phyloP scores from a whole-genome alignment of 148 eudicot genomes.

The Rhododendron molle region DNA sequence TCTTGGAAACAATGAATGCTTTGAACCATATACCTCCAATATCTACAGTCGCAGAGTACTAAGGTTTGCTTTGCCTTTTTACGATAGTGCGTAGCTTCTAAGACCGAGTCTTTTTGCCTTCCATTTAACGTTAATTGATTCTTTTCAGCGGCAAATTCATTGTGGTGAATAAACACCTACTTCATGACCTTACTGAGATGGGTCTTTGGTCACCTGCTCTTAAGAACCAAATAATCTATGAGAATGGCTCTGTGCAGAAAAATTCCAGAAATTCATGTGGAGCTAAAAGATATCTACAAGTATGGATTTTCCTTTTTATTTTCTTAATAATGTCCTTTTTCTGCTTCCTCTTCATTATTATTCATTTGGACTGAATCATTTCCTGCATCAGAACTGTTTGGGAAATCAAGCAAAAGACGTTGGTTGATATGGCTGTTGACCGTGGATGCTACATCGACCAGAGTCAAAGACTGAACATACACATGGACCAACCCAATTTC shows the following conservation, averaged over 20 bases:
- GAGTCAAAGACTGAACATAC: constrained; percentile 78
- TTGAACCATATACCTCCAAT: constrained; percentile 96
- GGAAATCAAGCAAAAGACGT: constrained; percentile 73
- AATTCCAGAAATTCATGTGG: constrained; percentile 58
- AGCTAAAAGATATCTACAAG: constrained; percentile 68
- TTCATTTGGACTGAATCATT: not conserved
- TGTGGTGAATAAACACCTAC: constrained; percentile 94
- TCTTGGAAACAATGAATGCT: constrained; percentile 93
- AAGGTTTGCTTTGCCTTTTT: constrained; percentile 37
- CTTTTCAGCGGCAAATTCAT: constrained; percentile 85
- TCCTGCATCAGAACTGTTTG: constrained; percentile 64
- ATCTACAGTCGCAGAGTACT: constrained; percentile 88
- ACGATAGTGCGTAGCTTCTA: constrained; percentile 3
- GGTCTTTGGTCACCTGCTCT: constrained; percentile 81
- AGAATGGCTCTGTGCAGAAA: constrained; percentile 83
- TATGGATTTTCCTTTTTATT: constrained; percentile 16
- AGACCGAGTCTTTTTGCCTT: not conserved
- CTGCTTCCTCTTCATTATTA: not conserved
- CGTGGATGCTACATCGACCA: constrained; percentile 77
- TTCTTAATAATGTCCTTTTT: not conserved
- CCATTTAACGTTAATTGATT: not conserved
- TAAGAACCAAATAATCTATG: constrained; percentile 74
- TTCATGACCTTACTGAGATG: constrained; percentile 86
- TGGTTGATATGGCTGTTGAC: constrained; percentile 78
- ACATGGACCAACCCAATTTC: constrained; percentile 72